Conservation (phyloP, 441 rosid genomes). For the Gossypium lobatum region DNA sequence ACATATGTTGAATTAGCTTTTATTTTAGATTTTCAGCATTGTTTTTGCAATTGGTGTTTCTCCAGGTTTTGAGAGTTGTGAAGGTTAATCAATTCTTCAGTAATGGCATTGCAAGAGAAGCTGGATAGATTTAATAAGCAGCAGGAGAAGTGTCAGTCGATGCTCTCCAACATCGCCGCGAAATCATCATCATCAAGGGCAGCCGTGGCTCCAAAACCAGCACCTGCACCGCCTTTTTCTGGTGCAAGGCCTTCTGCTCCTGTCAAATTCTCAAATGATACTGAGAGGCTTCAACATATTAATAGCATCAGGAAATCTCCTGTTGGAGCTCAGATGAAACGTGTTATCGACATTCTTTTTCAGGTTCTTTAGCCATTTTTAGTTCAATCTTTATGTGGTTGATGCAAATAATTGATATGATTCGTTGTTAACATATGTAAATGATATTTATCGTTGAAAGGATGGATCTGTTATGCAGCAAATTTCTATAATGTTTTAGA, state of each 20-base stretch:
- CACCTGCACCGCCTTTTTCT: constrained; percentile 27
- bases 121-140: constrained; percentile 63
- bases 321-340: constrained; percentile 87
- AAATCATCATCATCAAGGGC: constrained; percentile 36
- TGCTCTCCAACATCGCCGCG: constrained; percentile 51
- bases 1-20: too few species aligned
- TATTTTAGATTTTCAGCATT: not conserved
- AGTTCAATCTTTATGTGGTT: not conserved
- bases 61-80: not conserved
- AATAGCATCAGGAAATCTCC: constrained; percentile 66
- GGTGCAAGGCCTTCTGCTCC: constrained; percentile 38
- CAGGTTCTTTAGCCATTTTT: constrained; percentile 31
- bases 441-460: not conserved
- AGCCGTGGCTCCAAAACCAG: constrained; percentile 7
- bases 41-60: not conserved
- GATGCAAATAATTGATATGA: not conserved
- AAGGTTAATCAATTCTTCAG: not conserved
- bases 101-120: constrained; percentile 57
- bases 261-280: constrained; percentile 71
- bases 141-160: constrained; percentile 65
- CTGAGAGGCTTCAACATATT: constrained; percentile 67
- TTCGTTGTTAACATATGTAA: not conserved
- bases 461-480: not conserved
- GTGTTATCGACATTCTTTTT: constrained; percentile 61
- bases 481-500: not conserved